phyloP scores from a whole-genome alignment of 805 yeast species.

The Metschnikowia matae region DNA sequence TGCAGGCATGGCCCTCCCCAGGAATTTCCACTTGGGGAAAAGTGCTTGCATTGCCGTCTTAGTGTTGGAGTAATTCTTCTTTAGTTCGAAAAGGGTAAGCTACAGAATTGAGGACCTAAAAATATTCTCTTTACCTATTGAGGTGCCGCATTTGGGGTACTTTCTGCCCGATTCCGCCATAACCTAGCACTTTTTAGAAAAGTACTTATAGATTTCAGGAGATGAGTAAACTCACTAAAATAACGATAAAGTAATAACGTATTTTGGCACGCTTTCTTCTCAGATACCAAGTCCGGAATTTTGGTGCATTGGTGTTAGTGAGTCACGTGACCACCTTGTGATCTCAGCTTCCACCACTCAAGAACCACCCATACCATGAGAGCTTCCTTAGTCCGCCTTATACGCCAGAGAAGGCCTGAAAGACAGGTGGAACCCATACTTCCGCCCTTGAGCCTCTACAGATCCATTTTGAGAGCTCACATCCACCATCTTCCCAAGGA shows the following conservation, averaged over 20 bases:
- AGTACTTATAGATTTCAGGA: no score
- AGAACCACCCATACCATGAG: slow-evolving; percentile 24
- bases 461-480: slow-evolving; percentile 82
- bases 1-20: not conserved
- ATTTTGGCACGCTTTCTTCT: no score
- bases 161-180: no score
- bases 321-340: not conserved
- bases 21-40: slow-evolving; percentile 1
- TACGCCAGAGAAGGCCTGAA: slow-evolving; percentile 41
- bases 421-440: slow-evolving; percentile 47
- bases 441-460: slow-evolving; percentile 79
- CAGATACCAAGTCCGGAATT: not conserved
- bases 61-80: not conserved
- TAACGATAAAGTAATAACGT: no score
- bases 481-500: slow-evolving; percentile 54
- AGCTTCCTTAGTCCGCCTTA: slow-evolving; percentile 32
- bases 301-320: not conserved
- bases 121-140: not conserved
- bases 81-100: not conserved
- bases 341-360: not conserved
- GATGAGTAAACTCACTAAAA: no score
- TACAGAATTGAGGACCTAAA: not conserved
- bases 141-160: not conserved
- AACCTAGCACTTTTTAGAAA: no score
- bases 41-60: not conserved